These are phyloP conservation scores for Beverwykella pulmonaria DNA, from an alignment of 495 filamentous ascomycete genomes.

Conservation along the genomic window DNA sequence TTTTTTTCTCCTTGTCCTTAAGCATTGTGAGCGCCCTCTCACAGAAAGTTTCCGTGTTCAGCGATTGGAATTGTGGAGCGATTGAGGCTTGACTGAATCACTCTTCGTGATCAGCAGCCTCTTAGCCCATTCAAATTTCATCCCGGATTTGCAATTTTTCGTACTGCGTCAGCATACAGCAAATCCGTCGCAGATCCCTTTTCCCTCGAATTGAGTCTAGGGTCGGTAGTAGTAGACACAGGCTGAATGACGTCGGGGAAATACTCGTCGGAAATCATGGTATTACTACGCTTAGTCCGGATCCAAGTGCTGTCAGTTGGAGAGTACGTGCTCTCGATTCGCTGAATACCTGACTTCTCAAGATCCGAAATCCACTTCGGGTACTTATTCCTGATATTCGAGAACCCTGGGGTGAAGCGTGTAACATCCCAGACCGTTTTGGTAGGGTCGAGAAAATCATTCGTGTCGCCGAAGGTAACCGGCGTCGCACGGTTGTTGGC, in stretches of 20 bases:
- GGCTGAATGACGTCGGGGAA: slow-evolving; percentile 20
- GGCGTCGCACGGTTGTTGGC: slow-evolving; percentile 3
- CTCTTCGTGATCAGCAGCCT: neutral
- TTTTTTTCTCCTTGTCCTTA: no score
- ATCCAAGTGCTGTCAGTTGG: slow-evolving; percentile 17
- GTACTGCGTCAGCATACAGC: slow-evolving; percentile 31
- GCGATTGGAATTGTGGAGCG: no score
- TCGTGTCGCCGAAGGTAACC: slow-evolving; percentile 26
- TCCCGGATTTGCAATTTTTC: slow-evolving; percentile 17
- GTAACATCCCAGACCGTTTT: slow-evolving; percentile 27
- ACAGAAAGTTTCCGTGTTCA: no score
- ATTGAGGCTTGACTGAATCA: neutral
- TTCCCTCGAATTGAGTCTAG: slow-evolving; percentile 10
- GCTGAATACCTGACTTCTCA: slow-evolving; percentile 23
- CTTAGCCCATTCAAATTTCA: neutral
- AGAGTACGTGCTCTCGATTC: slow-evolving; percentile 25
- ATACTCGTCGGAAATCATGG: slow-evolving; percentile 16
- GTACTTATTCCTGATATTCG: slow-evolving; percentile 21
- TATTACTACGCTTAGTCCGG: slow-evolving; percentile 2
- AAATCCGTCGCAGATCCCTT: slow-evolving; percentile 27
- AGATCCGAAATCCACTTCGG: slow-evolving; percentile 36
- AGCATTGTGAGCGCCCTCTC: no score
- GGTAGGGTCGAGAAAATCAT: slow-evolving; percentile 29
- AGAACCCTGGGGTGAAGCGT: slow-evolving; percentile 22
- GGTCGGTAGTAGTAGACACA: slow-evolving; percentile 8